Evolutionary conservation across 805 yeast species (phyloP), one percentile per base, ranked within the genome.

Genomic region (Blastobotrys chiropterorum): DNA sequence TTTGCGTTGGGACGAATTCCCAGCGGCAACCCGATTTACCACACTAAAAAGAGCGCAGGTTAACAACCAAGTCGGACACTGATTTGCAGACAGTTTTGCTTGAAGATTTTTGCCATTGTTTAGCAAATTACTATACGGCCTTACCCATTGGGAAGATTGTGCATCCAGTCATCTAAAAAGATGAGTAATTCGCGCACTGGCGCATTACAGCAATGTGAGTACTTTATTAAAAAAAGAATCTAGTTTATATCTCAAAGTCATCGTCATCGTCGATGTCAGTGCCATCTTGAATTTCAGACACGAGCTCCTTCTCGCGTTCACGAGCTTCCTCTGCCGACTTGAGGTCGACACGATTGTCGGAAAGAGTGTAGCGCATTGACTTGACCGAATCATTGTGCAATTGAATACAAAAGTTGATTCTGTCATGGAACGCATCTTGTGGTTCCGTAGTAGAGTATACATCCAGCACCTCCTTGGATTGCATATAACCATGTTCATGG

Each of bases 311-410:
- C 56, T 79, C 84, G 45, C 81, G 70, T 60, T 79, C 82, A 16
- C 82, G 72, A 3, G 80, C 79, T 61, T 79, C 81, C 51, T 77
- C 72, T 47, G 77, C 82, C 20, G 66, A 68, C 62, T 77, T 77
- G 52, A 76, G 65, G 55, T 79, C 83, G 17, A 68, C 70, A 46
- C 78, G 67, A 57, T 77, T 77, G 48, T 75, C 74, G 50, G 76
- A 74, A 71, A 64, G 59, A 38, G 97, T 96, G 70, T 88, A 94
- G 62, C 97, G 81, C 97, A 94, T 89, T 6, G 96, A 89, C 71
- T 88, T 86, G 53, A 92, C 95, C 67, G 88, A 81, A 62, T 92
- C 97, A 61, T 90, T 89, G 71, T 92, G 95, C 59, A 92, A 77
- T 46, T 85, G 79, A 72, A 89, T 85, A 65, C 96, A 92, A 70